These are phyloP conservation scores for Ceratorhiza oryzae-sativae DNA, from an alignment of 1,284 basidiomycete genomes.

Conservation along the genomic window DNA sequence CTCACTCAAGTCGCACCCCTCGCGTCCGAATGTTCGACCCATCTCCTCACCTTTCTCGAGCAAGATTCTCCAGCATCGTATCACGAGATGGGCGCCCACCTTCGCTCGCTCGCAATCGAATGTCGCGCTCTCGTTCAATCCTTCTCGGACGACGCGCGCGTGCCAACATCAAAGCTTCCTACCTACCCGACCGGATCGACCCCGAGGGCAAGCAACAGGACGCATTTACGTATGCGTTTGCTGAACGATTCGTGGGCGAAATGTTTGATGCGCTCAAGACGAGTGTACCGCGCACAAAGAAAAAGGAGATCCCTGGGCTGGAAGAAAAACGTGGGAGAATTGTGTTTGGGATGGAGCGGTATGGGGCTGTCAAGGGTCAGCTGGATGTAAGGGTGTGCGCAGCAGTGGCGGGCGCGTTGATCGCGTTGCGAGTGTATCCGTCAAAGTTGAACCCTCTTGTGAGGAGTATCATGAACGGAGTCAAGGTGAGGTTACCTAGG, in stretches of 20 bases:
- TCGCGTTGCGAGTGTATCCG: conserved; percentile 83
- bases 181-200: conserved; percentile 81
- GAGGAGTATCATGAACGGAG: conserved; percentile 96
- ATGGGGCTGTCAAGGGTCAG: conserved; percentile 82
- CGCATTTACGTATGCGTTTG: conserved; percentile 84
- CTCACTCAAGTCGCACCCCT: conserved; percentile 57
- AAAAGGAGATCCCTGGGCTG: conserved; percentile 76
- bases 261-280: conserved; percentile 81
- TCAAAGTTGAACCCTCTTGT: conserved; percentile 96
- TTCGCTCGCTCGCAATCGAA: conserved; percentile 82
- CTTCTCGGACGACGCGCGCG: conserved; percentile 86
- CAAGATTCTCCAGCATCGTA: conserved; percentile 73
- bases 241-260: conserved; percentile 71
- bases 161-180: conserved; percentile 82
- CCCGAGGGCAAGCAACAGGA: conserved; percentile 64
- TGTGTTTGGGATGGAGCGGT: conserved; percentile 80
- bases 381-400: conserved; percentile 90
- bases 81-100: conserved; percentile 87
- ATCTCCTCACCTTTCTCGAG: conserved; percentile 78
- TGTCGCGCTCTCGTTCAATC: conserved; percentile 80
- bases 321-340: conserved; percentile 80
- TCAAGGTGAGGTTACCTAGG: conserved; percentile 72
- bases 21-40: conserved; percentile 69
- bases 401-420: conserved; percentile 88
- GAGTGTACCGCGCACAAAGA: conserved; percentile 74